Conservation (phyloP, 176 grass and related monocot species). For the Panicum miliaceum region DNA sequence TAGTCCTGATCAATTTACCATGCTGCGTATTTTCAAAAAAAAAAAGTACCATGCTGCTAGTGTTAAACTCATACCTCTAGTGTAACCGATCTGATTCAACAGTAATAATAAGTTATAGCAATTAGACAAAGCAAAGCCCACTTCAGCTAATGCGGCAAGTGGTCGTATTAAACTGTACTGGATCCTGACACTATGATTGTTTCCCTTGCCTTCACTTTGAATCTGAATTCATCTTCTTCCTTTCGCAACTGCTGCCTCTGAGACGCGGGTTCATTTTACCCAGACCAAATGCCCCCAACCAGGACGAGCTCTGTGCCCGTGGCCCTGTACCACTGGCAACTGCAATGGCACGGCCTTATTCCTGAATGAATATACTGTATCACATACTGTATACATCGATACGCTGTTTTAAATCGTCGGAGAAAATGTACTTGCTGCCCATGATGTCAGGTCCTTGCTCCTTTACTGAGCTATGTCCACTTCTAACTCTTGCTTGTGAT, state of each 20-base stretch:
- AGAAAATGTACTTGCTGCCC: slow-evolving; percentile 37
- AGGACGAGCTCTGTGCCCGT: neutral
- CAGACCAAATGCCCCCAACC: slow-evolving; percentile 6
- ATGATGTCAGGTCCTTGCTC: slow-evolving; percentile 35
- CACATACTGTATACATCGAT: neutral
- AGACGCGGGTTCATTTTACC: slow-evolving; percentile 10
- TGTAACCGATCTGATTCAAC: neutral
- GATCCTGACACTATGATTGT: slow-evolving; percentile 37
- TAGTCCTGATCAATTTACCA: slow-evolving; percentile 12
- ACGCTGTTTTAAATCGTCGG: neutral
- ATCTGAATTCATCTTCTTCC: neutral
- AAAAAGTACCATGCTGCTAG: slow-evolving; percentile 9
- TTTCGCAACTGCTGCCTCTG: neutral
- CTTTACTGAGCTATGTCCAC: slow-evolving; percentile 12
- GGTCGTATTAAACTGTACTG: slow-evolving; percentile 43
- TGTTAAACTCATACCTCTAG: neutral
- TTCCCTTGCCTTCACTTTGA: neutral
- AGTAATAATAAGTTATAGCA: neutral
- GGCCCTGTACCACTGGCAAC: neutral
- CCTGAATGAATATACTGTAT: neutral
- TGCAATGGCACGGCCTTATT: slow-evolving; percentile 33
- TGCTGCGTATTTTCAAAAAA: no score
- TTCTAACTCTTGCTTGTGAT: slow-evolving; percentile 1
- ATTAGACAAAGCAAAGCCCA: slow-evolving; percentile 28
- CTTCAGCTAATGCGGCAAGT: slow-evolving; percentile 30